Base-by-base conservation (phyloP, 139 green algal species). In the Volvox africanus region DNA sequence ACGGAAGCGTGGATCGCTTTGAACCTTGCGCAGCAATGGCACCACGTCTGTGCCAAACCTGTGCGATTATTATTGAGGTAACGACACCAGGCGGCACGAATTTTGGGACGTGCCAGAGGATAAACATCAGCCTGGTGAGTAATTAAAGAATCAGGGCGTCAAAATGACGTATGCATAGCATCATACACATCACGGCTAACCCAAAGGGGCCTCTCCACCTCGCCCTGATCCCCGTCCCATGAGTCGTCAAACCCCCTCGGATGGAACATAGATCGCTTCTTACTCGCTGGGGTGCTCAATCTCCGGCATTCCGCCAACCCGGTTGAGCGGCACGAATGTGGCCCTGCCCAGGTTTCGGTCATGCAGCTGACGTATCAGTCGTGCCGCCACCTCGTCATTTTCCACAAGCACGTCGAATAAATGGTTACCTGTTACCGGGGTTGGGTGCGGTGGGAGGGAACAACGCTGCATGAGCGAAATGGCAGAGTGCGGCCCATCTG, bases 281-380 rank as follows among this genome's bases (percentile, higher is more conserved):
- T 28, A 89, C 85, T 82, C 17, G 16, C 14, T 75, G 36, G 85
- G 85, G 37, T n/a, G 37, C 61, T 65, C 55, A 11, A 33, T 24
- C 11, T 90, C 55, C 24, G 75, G 73, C 73, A 20, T 55, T n/a
- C 14, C 5, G 2, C 81, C 76, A 82, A 99, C 82, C 32, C 92
- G 86, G 94, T 99, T 98, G 32, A 99, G 95, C 0, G 98, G 98
- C 89, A 99, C 97, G 93, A 99, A 99, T 5, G 97, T 99, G 17
- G 98, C 95, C 20, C 98, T 94, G 1, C 98, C 98, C 30, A 86
- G 93, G 80, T 95, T 95, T 61, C 90, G 92, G 24, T 94, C 61
- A 65, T 95, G 97, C 44, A 99, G 94, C 28, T 99, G 93, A 21
- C 93, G 36, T 11, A 96, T 94, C 28, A 97, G 91, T 32, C 76